Percentiles rank a stretch among this genome's conserved stretches.
These are phyloP conservation scores for Micromonas pusilla DNA, from an alignment of 139 green algal species.

Conservation along the genomic window DNA sequence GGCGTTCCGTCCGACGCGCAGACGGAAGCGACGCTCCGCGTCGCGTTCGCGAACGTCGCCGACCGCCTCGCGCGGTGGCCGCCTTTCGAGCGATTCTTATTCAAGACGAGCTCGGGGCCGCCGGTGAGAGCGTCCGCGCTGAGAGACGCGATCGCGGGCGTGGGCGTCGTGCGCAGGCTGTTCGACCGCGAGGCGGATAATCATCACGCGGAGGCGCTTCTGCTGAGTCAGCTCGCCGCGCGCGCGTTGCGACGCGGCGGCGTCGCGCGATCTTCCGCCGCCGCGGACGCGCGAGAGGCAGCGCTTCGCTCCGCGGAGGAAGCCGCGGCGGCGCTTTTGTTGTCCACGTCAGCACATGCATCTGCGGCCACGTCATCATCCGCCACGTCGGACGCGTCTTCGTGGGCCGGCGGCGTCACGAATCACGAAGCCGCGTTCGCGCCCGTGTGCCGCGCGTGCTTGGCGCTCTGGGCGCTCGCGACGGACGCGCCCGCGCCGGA, in stretches of 20 bases:
- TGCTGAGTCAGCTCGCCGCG: slow-evolving; percentile 52
- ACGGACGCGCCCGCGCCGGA: background rate
- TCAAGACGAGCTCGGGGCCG: background rate
- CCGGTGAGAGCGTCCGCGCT: background rate
- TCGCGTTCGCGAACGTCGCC: background rate
- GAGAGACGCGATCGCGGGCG: background rate
- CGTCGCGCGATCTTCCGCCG: background rate
- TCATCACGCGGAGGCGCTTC: slow-evolving; percentile 63
- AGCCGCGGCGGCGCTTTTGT: background rate
- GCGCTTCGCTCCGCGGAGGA: background rate
- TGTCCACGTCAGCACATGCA: background rate
- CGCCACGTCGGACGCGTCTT: too few relatives aligned
- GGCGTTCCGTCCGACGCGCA: background rate
- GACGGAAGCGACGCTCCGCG: background rate
- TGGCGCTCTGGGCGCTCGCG: background rate
- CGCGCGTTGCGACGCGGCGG: background rate
- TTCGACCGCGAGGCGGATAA: slow-evolving; percentile 80
- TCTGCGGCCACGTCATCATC: background rate
- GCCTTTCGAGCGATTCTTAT: background rate
- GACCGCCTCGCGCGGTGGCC: background rate
- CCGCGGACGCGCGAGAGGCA: too few relatives aligned
- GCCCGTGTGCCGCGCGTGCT: background rate
- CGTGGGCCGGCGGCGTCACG: slow-evolving; percentile 12
- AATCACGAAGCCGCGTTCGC: slow-evolving; percentile 10
- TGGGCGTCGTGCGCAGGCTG: slow-evolving; percentile 35